A percentile compares a stretch with the other conserved stretches of the same genome.
Evolutionary conservation across 805 yeast genomes (phyloP).

Genomic region (Saccharomycopsis sp.): DNA sequence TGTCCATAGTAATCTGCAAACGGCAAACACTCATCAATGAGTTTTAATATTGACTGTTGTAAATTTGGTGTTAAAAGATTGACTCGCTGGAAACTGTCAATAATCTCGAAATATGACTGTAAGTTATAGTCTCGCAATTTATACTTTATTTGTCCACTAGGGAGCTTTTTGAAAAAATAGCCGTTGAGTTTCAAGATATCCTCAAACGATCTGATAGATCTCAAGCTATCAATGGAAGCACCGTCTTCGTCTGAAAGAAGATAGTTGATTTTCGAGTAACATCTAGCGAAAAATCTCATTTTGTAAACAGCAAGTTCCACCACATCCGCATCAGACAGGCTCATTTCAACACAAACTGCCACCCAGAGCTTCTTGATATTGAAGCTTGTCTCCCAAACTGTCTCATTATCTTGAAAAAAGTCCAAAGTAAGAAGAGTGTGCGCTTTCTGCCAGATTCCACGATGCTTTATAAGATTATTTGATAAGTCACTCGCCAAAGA

Average conservation of each 20-base stretch:
- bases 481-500: conserved; percentile 12
- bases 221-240: conserved; percentile 1
- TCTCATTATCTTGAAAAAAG: conserved; percentile 17
- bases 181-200: conserved; percentile 5
- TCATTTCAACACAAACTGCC: conserved; percentile 19
- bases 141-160: background rate
- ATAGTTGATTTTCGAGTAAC: conserved; percentile 17
- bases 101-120: conserved; percentile 24
- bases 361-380: conserved; percentile 23
- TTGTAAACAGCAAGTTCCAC: conserved; percentile 24
- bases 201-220: background rate
- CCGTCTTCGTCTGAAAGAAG: conserved; percentile 8
- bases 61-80: conserved; percentile 20
- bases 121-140: conserved; percentile 5
- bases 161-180: conserved; percentile 11
- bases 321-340: conserved; percentile 21
- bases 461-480: conserved; percentile 13
- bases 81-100: conserved; percentile 22
- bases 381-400: conserved; percentile 22
- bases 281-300: conserved; percentile 24
- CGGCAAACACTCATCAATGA: conserved; percentile 19
- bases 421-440: background rate
- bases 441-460: conserved; percentile 15
- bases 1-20: conserved; percentile 25
- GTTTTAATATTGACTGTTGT: conserved; percentile 10